Base-by-base conservation (phyloP, 805 yeast species). In the Ogataea neopini region DNA sequence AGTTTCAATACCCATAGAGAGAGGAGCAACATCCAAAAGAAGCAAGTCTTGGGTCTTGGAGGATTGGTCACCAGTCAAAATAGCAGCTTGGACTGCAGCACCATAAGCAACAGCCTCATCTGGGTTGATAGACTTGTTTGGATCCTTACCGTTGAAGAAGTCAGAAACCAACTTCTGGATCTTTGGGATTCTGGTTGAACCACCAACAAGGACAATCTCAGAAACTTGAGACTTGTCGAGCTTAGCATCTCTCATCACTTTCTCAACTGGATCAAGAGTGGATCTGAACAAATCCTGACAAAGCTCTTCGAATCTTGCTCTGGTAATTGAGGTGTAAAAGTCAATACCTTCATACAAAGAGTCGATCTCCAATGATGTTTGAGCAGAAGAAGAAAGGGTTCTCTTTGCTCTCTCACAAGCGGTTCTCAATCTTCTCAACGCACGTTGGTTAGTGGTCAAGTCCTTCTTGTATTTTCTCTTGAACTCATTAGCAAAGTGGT, bases 341-440 rank as follows among this genome's bases (percentile, higher is more conserved):
- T 91, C 98, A 63, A 88, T 75, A 79, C 98, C 98, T 76, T 91
- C 97, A 75, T 71, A 89, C 62, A 91, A 76, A 38, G 98, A 91
- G 75, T 91, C 98, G 67, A 91, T 89, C 80, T 91, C 98, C 61
- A 91, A 79, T 26, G 96, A 84, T 55, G 97, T 88, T 77, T 90
- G 96, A 57, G 97, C 90, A 51, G 96, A 87, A 32, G 97, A 90
- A 28, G 97, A 92, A 66, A 91, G 81, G 54, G 97, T 88, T 82
- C 97, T 89, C 94, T 91, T 91, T 56, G 98, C 98, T 74, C 97
- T 85, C 80, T 91, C 98, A 77, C 96, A 89, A 59, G 97, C 97
- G 61, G 97, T 91, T 83, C 97, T 87, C 72, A 91, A 81, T 85
- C 97, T 89, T 81, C 97, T 89, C 69, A 92, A 79, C 54, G 98